A percentile compares a stretch with the other conserved stretches of the same genome.
Conservation (phyloP, 305 asterid species). For the Solanum hybrid region DNA sequence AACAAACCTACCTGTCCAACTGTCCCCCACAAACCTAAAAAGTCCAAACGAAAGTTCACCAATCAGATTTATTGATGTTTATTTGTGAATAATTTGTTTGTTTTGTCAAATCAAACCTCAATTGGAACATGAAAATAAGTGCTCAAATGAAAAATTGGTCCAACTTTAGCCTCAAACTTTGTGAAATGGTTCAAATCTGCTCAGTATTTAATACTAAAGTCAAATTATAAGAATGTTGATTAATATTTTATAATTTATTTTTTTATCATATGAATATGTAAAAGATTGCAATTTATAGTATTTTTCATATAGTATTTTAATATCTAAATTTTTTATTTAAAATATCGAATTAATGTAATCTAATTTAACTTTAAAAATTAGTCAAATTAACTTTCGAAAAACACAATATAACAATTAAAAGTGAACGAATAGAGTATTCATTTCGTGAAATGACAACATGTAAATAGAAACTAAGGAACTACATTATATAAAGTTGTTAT, state of each 20-base stretch:
- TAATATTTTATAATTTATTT: too few relatives aligned
- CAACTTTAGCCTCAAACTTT: not conserved
- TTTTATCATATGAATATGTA: too few relatives aligned
- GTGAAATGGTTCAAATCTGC: not conserved
- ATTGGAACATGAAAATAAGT: not conserved
- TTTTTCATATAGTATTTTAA: too few relatives aligned
- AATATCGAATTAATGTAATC: not conserved
- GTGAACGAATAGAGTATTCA: too few relatives aligned
- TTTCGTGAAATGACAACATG: not conserved
- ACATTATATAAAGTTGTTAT: not conserved
- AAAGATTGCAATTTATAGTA: too few relatives aligned
- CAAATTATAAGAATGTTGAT: too few relatives aligned
- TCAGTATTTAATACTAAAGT: not conserved
- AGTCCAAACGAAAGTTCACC: not conserved
- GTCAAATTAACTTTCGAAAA: too few relatives aligned
- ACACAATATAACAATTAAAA: too few relatives aligned
- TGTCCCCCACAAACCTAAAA: not conserved
- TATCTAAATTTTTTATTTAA: too few relatives aligned
- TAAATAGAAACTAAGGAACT: not conserved
- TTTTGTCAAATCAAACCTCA: not conserved
- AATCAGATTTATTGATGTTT: not conserved
- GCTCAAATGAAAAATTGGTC: not conserved
- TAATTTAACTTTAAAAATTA: not conserved
- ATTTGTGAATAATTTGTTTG: not conserved
- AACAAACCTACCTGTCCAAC: not conserved